Conservation (phyloP, 164 flowering plant genomes). For the Tetracentron sinense region DNA sequence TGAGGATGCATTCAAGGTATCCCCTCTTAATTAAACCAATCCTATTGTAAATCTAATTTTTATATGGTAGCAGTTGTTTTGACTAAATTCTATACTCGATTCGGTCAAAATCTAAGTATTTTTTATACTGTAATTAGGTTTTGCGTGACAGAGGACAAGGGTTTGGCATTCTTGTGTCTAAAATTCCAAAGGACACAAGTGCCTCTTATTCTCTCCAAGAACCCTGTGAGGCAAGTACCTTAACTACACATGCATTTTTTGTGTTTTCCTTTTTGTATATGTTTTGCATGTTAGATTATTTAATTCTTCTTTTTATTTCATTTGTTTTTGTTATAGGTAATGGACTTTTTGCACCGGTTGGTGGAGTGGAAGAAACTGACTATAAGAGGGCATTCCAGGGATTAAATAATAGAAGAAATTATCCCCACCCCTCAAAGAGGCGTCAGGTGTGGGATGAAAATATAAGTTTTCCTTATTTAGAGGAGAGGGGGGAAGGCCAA, state of each 20-base stretch:
- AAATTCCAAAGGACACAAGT: too few relatives aligned
- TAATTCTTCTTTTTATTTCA: background rate
- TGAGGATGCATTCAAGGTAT: slow-evolving; percentile 84
- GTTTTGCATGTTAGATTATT: background rate
- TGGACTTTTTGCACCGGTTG: slow-evolving; percentile 52
- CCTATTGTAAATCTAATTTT: background rate
- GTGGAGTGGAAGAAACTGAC: slow-evolving; percentile 50
- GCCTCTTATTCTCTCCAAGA: too few relatives aligned
- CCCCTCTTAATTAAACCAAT: slow-evolving; percentile 3
- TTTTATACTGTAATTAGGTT: slow-evolving; percentile 15
- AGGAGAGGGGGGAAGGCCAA: too few relatives aligned
- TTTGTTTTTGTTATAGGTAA: slow-evolving; percentile 34
- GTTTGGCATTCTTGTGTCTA: too few relatives aligned
- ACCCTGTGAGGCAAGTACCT: slow-evolving; percentile 47
- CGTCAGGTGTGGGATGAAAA: too few relatives aligned
- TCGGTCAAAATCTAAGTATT: background rate
- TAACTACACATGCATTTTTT: background rate
- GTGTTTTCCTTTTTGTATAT: too few relatives aligned
- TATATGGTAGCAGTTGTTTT: background rate
- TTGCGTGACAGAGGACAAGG: too few relatives aligned
- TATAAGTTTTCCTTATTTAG: too few relatives aligned
- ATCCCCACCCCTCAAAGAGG: too few relatives aligned
- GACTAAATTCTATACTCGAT: background rate
- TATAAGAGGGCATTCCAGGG: slow-evolving; percentile 13
- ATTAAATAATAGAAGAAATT: background rate